Conservation (phyloP, 495 filamentous ascomycete genomes). For the Penicillium taxi region DNA sequence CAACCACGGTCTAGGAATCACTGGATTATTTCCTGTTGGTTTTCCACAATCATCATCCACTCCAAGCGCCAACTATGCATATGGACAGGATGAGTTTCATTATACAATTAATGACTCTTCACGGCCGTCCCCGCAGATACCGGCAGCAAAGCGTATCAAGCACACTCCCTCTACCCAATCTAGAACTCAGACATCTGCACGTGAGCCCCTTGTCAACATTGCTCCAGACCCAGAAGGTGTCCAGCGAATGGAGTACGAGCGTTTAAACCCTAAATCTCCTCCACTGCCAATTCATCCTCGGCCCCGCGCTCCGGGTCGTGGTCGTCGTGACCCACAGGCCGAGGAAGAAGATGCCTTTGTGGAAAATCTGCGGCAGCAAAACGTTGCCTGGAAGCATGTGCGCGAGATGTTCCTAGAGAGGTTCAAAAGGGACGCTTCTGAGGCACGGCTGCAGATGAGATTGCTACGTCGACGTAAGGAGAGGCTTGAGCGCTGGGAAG, state of each 20-base stretch:
- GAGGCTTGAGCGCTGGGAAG: slow-evolving; percentile 54
- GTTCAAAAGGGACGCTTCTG: slow-evolving; percentile 55
- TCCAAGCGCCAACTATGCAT: slow-evolving; percentile 20
- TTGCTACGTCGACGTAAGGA: slow-evolving; percentile 58
- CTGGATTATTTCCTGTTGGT: slow-evolving; percentile 27
- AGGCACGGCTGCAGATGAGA: slow-evolving; percentile 68
- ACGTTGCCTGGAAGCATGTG: slow-evolving; percentile 62
- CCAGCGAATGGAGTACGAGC: slow-evolving; percentile 30
- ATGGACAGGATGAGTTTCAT: slow-evolving; percentile 12
- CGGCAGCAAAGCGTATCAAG: slow-evolving; percentile 22
- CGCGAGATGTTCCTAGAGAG: slow-evolving; percentile 54
- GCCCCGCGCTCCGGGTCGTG: slow-evolving; percentile 34
- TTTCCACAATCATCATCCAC: slow-evolving; percentile 21
- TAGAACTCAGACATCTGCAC: slow-evolving; percentile 17
- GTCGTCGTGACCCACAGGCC: slow-evolving; percentile 39
- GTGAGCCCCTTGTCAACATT: slow-evolving; percentile 29
- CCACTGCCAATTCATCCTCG: slow-evolving; percentile 20
- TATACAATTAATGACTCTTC: slow-evolving; percentile 20
- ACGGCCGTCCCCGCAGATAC: slow-evolving; percentile 18
- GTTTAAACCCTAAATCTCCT: slow-evolving; percentile 19
- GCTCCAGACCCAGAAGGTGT: slow-evolving; percentile 35
- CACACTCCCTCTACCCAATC: slow-evolving; percentile 15
- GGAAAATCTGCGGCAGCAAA: slow-evolving; percentile 58
- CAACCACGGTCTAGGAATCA: slow-evolving; percentile 36
- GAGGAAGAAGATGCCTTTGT: slow-evolving; percentile 64